Percentiles rank a stretch among this genome's conserved stretches.
Conservation (phyloP, 148 eudicot genomes). For the Salicornia ramosissima region DNA sequence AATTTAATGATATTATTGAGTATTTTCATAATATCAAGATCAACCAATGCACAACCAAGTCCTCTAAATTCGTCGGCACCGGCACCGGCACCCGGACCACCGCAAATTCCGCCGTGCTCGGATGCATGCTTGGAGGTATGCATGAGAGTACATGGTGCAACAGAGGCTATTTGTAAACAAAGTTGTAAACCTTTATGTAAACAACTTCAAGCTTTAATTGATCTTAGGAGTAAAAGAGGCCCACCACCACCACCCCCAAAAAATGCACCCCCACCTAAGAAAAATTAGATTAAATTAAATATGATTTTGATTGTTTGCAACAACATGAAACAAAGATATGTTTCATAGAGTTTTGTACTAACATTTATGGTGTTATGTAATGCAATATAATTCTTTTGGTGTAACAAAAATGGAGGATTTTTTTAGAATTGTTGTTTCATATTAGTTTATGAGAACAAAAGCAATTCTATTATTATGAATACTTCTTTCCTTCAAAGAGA, state of each 20-base stretch:
- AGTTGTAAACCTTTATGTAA: constrained; percentile 13
- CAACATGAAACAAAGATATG: neutral
- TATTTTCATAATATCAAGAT: neutral
- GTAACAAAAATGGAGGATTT: too few species aligned
- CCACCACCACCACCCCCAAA: constrained; percentile 8
- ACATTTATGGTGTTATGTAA: neutral
- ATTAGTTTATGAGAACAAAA: too few species aligned
- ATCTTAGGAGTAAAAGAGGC: neutral
- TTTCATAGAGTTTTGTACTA: neutral
- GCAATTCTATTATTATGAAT: neutral
- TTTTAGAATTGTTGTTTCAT: too few species aligned
- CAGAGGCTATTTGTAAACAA: neutral
- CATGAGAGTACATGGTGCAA: constrained; percentile 4
- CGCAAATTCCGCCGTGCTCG: neutral
- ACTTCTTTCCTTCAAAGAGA: neutral
- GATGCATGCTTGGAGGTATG: constrained; percentile 13
- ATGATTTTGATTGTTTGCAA: neutral
- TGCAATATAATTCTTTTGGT: too few species aligned
- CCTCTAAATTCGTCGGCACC: neutral
- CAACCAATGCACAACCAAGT: neutral
- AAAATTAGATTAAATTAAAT: too few species aligned
- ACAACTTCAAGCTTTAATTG: neutral
- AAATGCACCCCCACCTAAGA: neutral
- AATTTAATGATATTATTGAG: neutral
- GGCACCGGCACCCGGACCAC: neutral